Percentiles rank a stretch among this genome's conserved stretches.
Evolutionary conservation across 352 stramenopile genomes (phyloP).

Genomic region (Aphanomyces stellatus): DNA sequence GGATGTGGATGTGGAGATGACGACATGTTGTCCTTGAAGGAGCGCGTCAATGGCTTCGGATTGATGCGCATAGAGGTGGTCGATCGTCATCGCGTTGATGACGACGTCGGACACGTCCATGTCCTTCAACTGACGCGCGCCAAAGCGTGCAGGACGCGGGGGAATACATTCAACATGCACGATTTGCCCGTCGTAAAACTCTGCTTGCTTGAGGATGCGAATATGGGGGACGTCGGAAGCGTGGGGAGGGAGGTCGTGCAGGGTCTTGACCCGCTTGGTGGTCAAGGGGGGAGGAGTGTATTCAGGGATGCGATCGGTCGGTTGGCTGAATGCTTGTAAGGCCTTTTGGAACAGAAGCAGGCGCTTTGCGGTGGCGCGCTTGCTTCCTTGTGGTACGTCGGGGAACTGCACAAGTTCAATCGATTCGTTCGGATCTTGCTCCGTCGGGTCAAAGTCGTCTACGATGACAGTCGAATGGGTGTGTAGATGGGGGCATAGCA

Average conservation of each 20-base stretch:
- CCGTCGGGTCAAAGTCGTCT: conserved; percentile 26
- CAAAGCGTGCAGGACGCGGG: conserved; percentile 35
- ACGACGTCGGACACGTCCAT: conserved; percentile 36
- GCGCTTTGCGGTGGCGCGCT: conserved; percentile 46
- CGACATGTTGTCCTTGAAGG: conserved; percentile 79
- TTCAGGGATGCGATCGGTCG: not conserved
- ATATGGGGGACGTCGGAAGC: conserved; percentile 30
- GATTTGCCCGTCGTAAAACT: conserved; percentile 70
- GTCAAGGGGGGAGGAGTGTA: not conserved
- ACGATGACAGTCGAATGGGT: not conserved
- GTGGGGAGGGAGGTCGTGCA: not conserved
- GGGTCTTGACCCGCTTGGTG: not conserved
- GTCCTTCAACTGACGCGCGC: conserved; percentile 23
- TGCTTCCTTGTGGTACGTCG: conserved; percentile 40
- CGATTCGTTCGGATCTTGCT: conserved; percentile 18
- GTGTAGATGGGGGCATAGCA: not conserved
- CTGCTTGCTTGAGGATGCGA: conserved; percentile 36
- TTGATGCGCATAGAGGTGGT: conserved; percentile 89
- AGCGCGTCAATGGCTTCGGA: conserved; percentile 83
- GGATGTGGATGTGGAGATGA: conserved; percentile 94
- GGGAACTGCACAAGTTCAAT: conserved; percentile 53
- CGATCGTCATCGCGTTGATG: conserved; percentile 37
- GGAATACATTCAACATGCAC: conserved; percentile 61
- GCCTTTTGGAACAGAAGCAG: conserved; percentile 46
- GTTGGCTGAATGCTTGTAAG: conserved; percentile 21